Evolutionary conservation across 2,329 filamentous ascomycete genomes (phyloP).

Genomic region (Penicillium sumatraense): DNA sequence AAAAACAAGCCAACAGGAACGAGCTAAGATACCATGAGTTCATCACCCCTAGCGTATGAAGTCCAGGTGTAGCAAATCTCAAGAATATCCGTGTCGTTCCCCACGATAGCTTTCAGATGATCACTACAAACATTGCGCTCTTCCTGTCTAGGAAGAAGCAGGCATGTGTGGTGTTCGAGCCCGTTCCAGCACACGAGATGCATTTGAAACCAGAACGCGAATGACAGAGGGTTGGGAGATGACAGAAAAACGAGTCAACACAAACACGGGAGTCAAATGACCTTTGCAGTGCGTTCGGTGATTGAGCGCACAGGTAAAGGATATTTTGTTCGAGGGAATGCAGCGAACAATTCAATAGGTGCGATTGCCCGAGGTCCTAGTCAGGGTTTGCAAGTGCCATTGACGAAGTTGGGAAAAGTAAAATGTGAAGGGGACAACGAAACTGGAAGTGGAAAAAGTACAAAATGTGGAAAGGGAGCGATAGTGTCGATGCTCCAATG

Average conservation of each 20-base stretch:
- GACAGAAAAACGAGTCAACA: conserved; percentile 18
- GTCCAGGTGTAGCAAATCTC: background rate
- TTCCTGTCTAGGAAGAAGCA: background rate
- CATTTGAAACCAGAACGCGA: conserved; percentile 1
- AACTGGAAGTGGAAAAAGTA: conserved; percentile 8
- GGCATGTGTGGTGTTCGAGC: background rate
- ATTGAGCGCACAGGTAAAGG: conserved; percentile 1
- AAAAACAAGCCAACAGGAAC: background rate
- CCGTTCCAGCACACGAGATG: background rate
- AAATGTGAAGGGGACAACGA: background rate
- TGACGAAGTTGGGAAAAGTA: background rate
- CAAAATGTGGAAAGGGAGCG: conserved; percentile 3
- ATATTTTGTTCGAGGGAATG: conserved; percentile 1
- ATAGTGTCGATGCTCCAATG: conserved; percentile 6
- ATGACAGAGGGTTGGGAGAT: background rate
- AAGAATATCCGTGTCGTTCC: background rate
- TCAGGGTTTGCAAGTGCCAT: background rate
- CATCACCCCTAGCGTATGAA: background rate
- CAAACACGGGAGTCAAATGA: conserved; percentile 16
- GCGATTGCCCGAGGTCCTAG: background rate
- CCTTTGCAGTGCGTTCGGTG: background rate
- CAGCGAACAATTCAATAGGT: background rate
- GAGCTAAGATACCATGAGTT: background rate
- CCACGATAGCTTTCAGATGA: background rate
- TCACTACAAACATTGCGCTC: background rate